Evolutionary conservation across 345 rosid species (phyloP), one percentile per base, ranked within the genome.

Genomic region (Isatis tinctoria): DNA sequence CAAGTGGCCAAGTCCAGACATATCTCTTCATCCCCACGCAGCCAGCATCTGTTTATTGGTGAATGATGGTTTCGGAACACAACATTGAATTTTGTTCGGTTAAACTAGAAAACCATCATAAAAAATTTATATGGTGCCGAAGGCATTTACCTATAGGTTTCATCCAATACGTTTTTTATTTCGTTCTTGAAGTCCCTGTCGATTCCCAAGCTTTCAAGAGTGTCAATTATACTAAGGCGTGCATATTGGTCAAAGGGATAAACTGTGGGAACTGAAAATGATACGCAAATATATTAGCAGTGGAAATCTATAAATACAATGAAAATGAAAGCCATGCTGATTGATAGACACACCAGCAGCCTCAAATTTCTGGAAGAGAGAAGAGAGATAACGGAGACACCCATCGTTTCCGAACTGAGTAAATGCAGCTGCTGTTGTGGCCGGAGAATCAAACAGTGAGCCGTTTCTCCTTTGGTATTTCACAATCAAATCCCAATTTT

Each of bases 401-500:
- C 76, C 78, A 59, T 79, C 78, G 70, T 89, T 81, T 24, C 79
- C 80, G 63, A 83, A 77, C 69, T 82, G 86, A 45, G 72, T 72
- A 76, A 84, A 77, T 52, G 94, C 90, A 54, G 90, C 91, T 39
- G 97, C 98, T 54, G 98, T 88, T 75, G 97, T 60, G 16, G 98
- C 86, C 60, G 98, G 98, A 68, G 97, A 93, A 79, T 93, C 83
- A 65, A 86, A 93, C 72, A 93, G 57, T 3, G 96, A 93, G 0
- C 98, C 97, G 17, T 91, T 84, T 77, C 78, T 84, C 61, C 87
- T 82, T 73, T 91, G 92, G 78, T 86, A 86, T 65, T 86, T 89
- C 79, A 81, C 81, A 48, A 86, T 75, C 83, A 72, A 74, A 76
- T 83, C 87, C 96, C 92, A 87, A 65, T 89, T 85, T 60, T 82